These are phyloP conservation scores for Rhynchospora tenuis DNA, from an alignment of 176 grass and related monocot species.

Conservation along the genomic window DNA sequence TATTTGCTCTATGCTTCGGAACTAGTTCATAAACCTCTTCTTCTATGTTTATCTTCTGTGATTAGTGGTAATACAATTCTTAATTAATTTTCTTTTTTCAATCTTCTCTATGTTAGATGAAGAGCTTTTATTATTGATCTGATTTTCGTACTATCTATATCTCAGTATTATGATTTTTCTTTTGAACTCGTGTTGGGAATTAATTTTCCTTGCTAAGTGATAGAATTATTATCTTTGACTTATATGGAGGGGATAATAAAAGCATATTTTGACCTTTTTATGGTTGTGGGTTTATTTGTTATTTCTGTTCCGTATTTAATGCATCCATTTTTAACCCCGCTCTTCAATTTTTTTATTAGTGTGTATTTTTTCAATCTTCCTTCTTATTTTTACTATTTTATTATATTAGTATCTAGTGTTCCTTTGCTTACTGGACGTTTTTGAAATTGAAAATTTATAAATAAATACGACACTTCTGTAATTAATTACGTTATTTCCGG, in stretches of 20 bases:
- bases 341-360: not conserved
- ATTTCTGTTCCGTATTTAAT: not conserved
- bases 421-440: not conserved
- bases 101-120: not conserved
- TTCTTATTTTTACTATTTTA: not conserved
- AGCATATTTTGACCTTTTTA: slow-evolving; percentile 5
- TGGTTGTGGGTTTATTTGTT: not conserved
- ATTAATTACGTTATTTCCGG: not conserved
- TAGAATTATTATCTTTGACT: not conserved
- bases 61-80: not conserved
- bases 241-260: not conserved
- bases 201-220: not conserved
- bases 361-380: not conserved
- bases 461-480: not conserved
- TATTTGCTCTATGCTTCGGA: slow-evolving; percentile 8
- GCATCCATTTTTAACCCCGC: not conserved
- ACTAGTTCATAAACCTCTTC: not conserved
- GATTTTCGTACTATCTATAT: not conserved
- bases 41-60: slow-evolving; percentile 6
- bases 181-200: not conserved
- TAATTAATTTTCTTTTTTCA: not conserved
- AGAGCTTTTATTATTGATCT: not conserved
- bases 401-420: not conserved
- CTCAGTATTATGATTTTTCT: not conserved
- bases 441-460: not conserved